Base-by-base conservation (phyloP, 75 land plant genomes). In the Pinus albicaulis region DNA sequence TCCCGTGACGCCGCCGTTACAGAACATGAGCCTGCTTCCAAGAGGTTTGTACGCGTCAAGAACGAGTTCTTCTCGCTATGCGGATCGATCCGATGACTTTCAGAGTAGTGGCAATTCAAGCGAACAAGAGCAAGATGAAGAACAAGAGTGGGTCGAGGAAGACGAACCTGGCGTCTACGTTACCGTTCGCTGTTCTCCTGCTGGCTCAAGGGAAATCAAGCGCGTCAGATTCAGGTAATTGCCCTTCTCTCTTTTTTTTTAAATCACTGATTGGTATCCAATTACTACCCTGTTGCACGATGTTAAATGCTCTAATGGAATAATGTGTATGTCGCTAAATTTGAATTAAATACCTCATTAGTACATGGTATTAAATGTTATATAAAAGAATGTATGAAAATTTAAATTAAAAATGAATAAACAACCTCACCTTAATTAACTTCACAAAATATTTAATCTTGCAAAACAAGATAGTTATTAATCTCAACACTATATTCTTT, bases 1-100 rank as follows among this genome's bases (percentile, higher is more conserved):
- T 73, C 92, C 92, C 13, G 64, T 82, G 62, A 82, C 90, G 13
- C 92, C 92, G 3, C 89, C 87, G 4, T 25, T 87, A 58, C 77
- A 57, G 62, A 87, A 85, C 59, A 89, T 85, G 53, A 48, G 53
- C 23, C 62, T 84, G 17, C 66, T 78, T 10, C 82, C 80, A 4
- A 86, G 78, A 5, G 78, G 80, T 77, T 66, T 73, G 63, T 72
- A 76, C n/a, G 76, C 64, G 1, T 74, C 85, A 56, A 48, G 53
- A 48, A 83, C 86, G 23, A 84, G 85, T 73, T 86, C 84, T 3
- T 86, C 86, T 31, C 63, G 73, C 70, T 83, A 85, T 26, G 82
- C 44, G 22, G 86, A 83, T 66, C 84, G 59, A 26, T 89, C 91
- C 5, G 91, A 83, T 36, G 85, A 89, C 71, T 82, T 84, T 11